A percentile compares a stretch with the other conserved stretches of the same genome.
These are phyloP conservation scores for Candida rishiriensis DNA, from an alignment of 805 yeast genomes.

Conservation along the genomic window DNA sequence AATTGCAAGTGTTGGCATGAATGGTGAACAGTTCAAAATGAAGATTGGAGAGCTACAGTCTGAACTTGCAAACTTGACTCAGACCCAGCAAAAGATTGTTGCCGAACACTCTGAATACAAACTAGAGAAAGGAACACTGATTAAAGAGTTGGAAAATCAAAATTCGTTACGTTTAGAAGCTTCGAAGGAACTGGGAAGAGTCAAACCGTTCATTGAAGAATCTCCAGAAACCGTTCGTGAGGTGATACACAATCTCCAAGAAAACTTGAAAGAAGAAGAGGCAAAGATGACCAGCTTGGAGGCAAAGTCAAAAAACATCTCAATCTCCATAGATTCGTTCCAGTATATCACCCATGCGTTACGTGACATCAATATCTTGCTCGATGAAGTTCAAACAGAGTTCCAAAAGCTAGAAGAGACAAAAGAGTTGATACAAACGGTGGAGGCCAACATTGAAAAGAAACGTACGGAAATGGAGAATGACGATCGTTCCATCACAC, in stretches of 20 bases:
- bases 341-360: conserved; percentile 46
- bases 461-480: conserved; percentile 40
- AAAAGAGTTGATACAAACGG: conserved; percentile 22
- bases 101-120: conserved; percentile 62
- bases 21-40: conserved; percentile 39
- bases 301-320: conserved; percentile 43
- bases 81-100: conserved; percentile 56
- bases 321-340: conserved; percentile 55
- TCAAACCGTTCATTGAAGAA: conserved; percentile 55
- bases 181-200: conserved; percentile 53
- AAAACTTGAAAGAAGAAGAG: conserved; percentile 39
- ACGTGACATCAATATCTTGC: conserved; percentile 35
- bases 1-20: conserved; percentile 22
- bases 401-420: conserved; percentile 36
- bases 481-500: conserved; percentile 38
- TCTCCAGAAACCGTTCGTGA: conserved; percentile 52
- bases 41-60: conserved; percentile 55
- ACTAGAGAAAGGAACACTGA: conserved; percentile 52
- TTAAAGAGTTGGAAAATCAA: conserved; percentile 57
- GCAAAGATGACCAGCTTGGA: conserved; percentile 39
- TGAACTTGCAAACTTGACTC: conserved; percentile 57
- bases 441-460: conserved; percentile 32
- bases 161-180: conserved; percentile 53
- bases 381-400: conserved; percentile 49
- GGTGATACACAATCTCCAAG: conserved; percentile 49